phyloP scores from a whole-genome alignment of 2,329 filamentous ascomycete species.

The Alternaria tenuissima region DNA sequence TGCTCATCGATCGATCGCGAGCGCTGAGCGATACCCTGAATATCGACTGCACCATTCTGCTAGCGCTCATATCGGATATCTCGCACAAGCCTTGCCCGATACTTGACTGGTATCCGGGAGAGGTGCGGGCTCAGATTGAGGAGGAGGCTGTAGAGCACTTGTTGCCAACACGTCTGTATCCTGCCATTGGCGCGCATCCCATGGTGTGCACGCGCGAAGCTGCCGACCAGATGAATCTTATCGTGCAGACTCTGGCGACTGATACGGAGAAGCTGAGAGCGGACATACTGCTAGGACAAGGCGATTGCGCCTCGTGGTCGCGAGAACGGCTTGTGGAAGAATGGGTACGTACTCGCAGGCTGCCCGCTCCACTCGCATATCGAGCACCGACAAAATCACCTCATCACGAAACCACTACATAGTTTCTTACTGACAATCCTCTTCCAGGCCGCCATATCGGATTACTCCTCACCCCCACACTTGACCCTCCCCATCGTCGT shows the following conservation, averaged over 20 bases:
- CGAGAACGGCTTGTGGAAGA: conserved; percentile 24
- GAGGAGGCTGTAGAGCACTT: conserved; percentile 69
- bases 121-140: conserved; percentile 70
- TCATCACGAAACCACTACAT: too few species aligned
- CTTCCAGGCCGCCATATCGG: too few species aligned
- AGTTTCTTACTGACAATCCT: too few species aligned
- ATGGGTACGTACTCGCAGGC: conserved; percentile 23
- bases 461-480: conserved; percentile 54
- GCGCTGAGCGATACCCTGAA: conserved; percentile 60
- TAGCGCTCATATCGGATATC: conserved; percentile 77
- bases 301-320: conserved; percentile 25
- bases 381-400: too few species aligned
- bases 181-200: conserved; percentile 62
- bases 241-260: conserved; percentile 51
- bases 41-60: conserved; percentile 73
- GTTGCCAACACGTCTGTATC: conserved; percentile 68
- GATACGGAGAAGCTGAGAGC: conserved; percentile 62
- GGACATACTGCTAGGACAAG: conserved; percentile 64
- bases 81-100: conserved; percentile 64
- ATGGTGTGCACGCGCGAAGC: conserved; percentile 74
- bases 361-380: too few species aligned
- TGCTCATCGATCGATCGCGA: conserved; percentile 52
- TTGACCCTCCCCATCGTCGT: conserved; percentile 69
- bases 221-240: conserved; percentile 65
- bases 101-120: conserved; percentile 63